Conservation (phyloP, 257 asterid species). For the Solanum pimpinellifolium region DNA sequence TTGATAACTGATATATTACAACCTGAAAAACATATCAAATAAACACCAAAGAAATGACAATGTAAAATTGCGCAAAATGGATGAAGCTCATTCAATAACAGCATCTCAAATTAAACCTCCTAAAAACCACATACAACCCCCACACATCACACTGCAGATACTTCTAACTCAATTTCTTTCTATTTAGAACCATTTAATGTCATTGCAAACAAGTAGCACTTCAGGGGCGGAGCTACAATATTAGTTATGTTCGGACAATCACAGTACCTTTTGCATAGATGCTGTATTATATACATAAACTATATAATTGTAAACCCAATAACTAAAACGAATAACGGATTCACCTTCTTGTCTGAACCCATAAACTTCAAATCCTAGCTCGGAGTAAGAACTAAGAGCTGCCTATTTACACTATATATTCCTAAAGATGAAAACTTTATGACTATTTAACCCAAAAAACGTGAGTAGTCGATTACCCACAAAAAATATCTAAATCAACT, state of each 20-base stretch:
- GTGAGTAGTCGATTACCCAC: not conserved
- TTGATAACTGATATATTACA: conserved; percentile 29
- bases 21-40: conserved; percentile 42
- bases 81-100: not conserved
- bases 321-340: not conserved
- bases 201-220: not conserved
- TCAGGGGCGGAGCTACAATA: not conserved
- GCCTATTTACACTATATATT: not conserved
- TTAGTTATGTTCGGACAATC: not conserved
- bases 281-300: not conserved
- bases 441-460: not conserved
- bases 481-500: not conserved
- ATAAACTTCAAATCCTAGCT: not conserved
- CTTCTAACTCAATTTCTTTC: not conserved
- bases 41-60: not conserved
- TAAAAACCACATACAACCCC: not conserved
- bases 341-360: not conserved
- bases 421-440: not conserved
- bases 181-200: not conserved
- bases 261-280: not conserved
- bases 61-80: not conserved
- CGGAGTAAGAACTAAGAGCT: not conserved
- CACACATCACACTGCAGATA: not conserved
- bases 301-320: not conserved
- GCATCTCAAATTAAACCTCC: not conserved